phyloP scores from a whole-genome alignment of 495 filamentous ascomycete genomes.

The Massariosphaeria phaeospora region DNA sequence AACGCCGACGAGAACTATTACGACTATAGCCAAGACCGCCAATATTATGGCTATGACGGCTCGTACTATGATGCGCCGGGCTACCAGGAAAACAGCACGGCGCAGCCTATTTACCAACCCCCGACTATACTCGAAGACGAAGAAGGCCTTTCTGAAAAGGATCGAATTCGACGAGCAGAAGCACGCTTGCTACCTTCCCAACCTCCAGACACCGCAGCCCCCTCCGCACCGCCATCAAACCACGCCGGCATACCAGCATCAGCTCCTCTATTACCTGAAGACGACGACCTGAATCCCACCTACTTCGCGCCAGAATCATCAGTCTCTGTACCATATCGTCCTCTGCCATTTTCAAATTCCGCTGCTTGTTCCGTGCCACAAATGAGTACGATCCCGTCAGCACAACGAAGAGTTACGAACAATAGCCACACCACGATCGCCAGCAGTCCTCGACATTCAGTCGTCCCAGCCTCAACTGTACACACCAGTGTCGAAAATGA shows the following conservation, averaged over 20 bases:
- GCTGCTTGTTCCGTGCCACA: neutral
- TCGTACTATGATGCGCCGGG: conserved; percentile 15
- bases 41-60: conserved; percentile 21
- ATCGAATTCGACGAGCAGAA: conserved; percentile 40
- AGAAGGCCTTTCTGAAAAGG: conserved; percentile 39
- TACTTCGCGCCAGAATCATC: conserved; percentile 20
- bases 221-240: conserved; percentile 10
- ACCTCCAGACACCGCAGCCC: conserved; percentile 30
- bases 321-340: neutral
- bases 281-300: conserved; percentile 16
- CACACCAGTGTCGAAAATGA: neutral
- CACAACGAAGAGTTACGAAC: neutral
- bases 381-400: neutral
- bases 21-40: conserved; percentile 41
- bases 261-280: conserved; percentile 33
- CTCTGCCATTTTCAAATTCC: neutral
- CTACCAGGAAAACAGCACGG: conserved; percentile 11
- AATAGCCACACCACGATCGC: conserved; percentile 5
- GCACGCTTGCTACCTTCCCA: conserved; percentile 39
- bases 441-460: neutral
- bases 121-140: conserved; percentile 18
- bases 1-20: conserved; percentile 33
- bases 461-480: neutral
- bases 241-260: conserved; percentile 24
- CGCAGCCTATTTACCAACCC: neutral